phyloP scores from a whole-genome alignment of 495 filamentous ascomycete genomes.

The Penicillium egyptiacum region DNA sequence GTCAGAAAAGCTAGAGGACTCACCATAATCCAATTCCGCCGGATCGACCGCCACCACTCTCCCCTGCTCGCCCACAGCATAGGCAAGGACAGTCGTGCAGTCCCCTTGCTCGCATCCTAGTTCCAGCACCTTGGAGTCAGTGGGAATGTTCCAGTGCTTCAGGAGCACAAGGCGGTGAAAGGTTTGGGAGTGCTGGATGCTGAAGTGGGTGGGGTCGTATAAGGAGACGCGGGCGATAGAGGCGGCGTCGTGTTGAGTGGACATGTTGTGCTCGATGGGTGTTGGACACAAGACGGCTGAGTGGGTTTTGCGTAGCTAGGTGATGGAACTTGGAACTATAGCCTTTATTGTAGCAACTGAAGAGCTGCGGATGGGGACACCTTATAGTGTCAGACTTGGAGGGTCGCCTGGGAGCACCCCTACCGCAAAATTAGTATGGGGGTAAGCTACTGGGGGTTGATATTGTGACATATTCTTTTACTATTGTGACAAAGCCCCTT shows the following conservation, averaged over 20 bases:
- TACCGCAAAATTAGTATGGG: too few species aligned
- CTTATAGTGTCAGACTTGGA: too few species aligned
- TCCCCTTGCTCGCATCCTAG: slow-evolving; percentile 58
- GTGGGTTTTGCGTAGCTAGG: not conserved
- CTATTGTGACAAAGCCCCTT: not conserved
- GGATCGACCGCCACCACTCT: slow-evolving; percentile 52
- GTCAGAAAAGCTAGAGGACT: slow-evolving; percentile 14
- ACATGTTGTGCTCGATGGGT: slow-evolving; percentile 12
- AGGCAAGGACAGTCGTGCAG: slow-evolving; percentile 47
- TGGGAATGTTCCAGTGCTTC: slow-evolving; percentile 35
- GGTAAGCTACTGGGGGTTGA: not conserved
- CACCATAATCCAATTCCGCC: slow-evolving; percentile 49
- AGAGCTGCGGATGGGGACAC: not conserved
- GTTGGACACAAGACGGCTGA: slow-evolving; percentile 4
- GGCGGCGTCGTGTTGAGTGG: slow-evolving; percentile 18
- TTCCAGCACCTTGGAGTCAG: slow-evolving; percentile 48
- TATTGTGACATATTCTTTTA: not conserved
- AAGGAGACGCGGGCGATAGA: slow-evolving; percentile 24
- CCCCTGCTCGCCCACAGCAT: slow-evolving; percentile 42
- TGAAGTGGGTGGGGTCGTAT: slow-evolving; percentile 25
- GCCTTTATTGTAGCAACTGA: not conserved
- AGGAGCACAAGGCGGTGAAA: slow-evolving; percentile 44
- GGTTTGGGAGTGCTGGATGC: slow-evolving; percentile 43
- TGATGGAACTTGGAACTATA: slow-evolving; percentile 11
- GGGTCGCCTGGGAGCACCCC: too few species aligned